Evolutionary conservation across 148 eudicot species (phyloP).

Genomic region (Chenopodium formosanum): DNA sequence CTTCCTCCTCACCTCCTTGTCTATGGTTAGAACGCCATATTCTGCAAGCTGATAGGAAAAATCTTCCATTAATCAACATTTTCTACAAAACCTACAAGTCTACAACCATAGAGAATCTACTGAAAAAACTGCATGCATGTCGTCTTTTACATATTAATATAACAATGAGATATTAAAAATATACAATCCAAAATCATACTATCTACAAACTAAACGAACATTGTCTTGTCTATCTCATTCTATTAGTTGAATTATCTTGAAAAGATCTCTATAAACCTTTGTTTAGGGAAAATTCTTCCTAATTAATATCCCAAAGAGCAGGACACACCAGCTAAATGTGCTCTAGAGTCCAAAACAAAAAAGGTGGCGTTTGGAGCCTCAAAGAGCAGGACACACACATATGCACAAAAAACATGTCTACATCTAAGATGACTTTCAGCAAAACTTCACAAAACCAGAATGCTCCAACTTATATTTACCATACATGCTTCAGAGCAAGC

Average conservation of each 20-base stretch:
- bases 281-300: background rate
- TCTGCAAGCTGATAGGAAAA: slow-evolving; percentile 54
- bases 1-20: slow-evolving; percentile 57
- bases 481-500: slow-evolving; percentile 68
- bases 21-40: slow-evolving; percentile 73
- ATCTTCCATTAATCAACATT: background rate
- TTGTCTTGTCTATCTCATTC: background rate
- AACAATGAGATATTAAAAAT: background rate
- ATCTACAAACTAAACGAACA: background rate
- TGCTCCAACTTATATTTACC: slow-evolving; percentile 12
- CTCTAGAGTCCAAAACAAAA: background rate
- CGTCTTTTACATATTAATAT: background rate
- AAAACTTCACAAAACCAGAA: background rate
- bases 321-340: background rate
- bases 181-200: background rate
- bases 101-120: no score
- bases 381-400: no score
- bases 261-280: background rate
- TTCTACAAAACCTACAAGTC: no score
- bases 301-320: background rate
- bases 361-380: no score
- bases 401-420: background rate
- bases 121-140: no score
- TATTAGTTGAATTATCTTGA: background rate
- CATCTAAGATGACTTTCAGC: background rate